Evolutionary conservation across 192 early-diverging fungal species (phyloP).

Genomic region (Borealophlyctis nickersoniae): DNA sequence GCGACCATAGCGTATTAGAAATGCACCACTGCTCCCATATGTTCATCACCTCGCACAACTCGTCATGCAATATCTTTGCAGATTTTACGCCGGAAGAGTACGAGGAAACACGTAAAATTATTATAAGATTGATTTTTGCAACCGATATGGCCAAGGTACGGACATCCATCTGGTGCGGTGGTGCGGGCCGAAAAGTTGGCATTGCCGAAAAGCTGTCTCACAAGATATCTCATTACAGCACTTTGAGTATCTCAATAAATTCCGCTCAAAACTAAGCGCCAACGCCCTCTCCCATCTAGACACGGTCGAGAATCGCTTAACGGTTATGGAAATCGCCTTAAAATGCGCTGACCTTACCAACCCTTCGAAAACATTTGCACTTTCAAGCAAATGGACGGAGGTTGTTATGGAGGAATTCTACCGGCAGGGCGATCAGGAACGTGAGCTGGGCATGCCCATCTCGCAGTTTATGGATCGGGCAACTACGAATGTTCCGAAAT

Average conservation of each 20-base stretch:
- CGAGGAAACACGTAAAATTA: slow-evolving; percentile 43
- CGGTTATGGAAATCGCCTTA: slow-evolving; percentile 52
- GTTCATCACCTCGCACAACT: slow-evolving; percentile 41
- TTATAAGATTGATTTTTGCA: slow-evolving; percentile 41
- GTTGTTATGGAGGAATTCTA: slow-evolving; percentile 63
- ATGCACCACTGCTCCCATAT: slow-evolving; percentile 52
- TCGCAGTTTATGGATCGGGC: slow-evolving; percentile 56
- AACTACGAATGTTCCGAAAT: slow-evolving; percentile 50
- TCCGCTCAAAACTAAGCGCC: slow-evolving; percentile 52
- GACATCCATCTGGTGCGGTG: no score
- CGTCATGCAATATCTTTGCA: slow-evolving; percentile 46
- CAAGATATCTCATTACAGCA: slow-evolving; percentile 25
- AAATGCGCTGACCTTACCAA: slow-evolving; percentile 63
- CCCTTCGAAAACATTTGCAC: slow-evolving; percentile 37
- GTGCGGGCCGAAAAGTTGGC: no score
- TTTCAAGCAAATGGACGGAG: slow-evolving; percentile 53
- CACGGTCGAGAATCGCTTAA: slow-evolving; percentile 43
- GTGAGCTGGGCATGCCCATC: slow-evolving; percentile 43
- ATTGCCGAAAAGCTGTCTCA: slow-evolving; percentile 11
- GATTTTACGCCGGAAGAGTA: slow-evolving; percentile 41
- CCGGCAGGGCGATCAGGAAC: slow-evolving; percentile 53
- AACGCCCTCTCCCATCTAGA: no score
- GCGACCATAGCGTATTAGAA: slow-evolving; percentile 45
- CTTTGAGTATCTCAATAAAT: slow-evolving; percentile 60
- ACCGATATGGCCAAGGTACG: slow-evolving; percentile 60